phyloP scores from a whole-genome alignment of 1,284 basidiomycete species.

The Tranzscheliella williamsii region DNA sequence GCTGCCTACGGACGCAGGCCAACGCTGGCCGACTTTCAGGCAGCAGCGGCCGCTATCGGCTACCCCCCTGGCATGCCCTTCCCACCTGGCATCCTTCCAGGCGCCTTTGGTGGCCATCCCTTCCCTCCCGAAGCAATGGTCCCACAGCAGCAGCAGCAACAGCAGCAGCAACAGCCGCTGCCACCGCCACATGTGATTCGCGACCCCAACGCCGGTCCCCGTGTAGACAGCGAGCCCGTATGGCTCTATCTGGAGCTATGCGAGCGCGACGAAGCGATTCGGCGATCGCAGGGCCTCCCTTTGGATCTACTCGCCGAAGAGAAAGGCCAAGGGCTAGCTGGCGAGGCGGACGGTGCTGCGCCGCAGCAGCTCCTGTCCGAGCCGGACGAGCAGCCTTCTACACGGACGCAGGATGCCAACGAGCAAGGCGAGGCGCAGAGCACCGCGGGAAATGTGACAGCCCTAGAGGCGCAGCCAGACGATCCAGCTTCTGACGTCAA shows the following conservation, averaged over 20 bases:
- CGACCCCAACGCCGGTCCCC: slow-evolving; percentile 45
- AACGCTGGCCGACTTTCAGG: slow-evolving; percentile 34
- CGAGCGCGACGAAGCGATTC: slow-evolving; percentile 43
- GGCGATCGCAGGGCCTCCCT: slow-evolving; percentile 17
- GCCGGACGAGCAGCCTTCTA: no score
- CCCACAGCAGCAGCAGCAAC: slow-evolving; percentile 11
- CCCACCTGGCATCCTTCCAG: slow-evolving; percentile 22
- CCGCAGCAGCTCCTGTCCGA: no score
- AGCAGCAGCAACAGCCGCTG: no score
- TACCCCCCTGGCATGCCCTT: slow-evolving; percentile 32
- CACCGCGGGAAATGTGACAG: not conserved
- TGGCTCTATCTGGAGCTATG: slow-evolving; percentile 57
- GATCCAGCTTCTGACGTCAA: not conserved
- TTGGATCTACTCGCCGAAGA: slow-evolving; percentile 16
- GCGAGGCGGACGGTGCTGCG: slow-evolving; percentile 1
- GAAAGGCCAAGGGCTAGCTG: slow-evolving; percentile 12
- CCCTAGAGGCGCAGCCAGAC: not conserved
- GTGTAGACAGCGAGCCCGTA: slow-evolving; percentile 57
- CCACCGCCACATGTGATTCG: slow-evolving; percentile 29
- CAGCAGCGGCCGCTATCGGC: slow-evolving; percentile 24
- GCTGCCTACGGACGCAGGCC: slow-evolving; percentile 24
- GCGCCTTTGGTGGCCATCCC: slow-evolving; percentile 16
- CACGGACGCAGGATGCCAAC: not conserved
- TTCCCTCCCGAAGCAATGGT: slow-evolving; percentile 12
- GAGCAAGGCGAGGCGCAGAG: no score